These are phyloP conservation scores for Clitopilus hobsonii DNA, from an alignment of 768 basidiomycete genomes.

Conservation along the genomic window DNA sequence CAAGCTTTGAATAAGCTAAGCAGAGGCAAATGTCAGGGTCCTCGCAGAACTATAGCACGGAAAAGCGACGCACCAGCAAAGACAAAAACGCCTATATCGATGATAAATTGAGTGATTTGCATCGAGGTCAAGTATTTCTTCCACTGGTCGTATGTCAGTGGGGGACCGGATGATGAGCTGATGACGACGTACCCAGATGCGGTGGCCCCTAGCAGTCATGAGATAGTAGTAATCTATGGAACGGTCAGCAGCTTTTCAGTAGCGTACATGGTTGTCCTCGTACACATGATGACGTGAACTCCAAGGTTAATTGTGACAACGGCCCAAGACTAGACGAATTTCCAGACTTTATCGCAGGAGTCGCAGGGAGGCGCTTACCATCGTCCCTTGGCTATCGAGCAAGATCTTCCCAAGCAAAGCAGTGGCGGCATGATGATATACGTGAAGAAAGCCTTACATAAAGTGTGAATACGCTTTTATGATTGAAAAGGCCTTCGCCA, in stretches of 20 bases:
- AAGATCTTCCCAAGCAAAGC: conserved; percentile 92
- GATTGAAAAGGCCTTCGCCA: no score
- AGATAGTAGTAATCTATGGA: conserved; percentile 95
- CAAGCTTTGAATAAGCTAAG: conserved; percentile 9
- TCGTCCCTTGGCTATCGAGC: conserved; percentile 89
- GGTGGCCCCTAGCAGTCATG: conserved; percentile 93
- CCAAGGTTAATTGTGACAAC: conserved; percentile 86
- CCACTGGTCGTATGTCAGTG: conserved; percentile 49
- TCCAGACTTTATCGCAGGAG: conserved; percentile 4
- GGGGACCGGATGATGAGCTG: background rate
- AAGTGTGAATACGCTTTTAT: no score
- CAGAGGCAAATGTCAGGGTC: background rate
- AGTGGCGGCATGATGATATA: conserved; percentile 98
- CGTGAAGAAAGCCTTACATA: conserved; percentile 97
- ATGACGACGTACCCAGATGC: conserved; percentile 64
- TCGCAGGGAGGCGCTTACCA: conserved; percentile 73
- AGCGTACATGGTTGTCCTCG: conserved; percentile 18
- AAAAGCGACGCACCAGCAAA: conserved; percentile 83
- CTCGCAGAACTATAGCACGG: background rate
- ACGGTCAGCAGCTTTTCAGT: background rate
- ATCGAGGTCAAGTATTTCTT: conserved; percentile 96
- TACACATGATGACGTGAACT: conserved; percentile 98
- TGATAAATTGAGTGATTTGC: conserved; percentile 95
- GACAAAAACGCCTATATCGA: conserved; percentile 88
- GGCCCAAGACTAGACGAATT: conserved; percentile 82